Percentiles rank a stretch among this genome's conserved stretches.
These are phyloP conservation scores for Carex pumila DNA, from an alignment of 176 grass and related monocot genomes.

Conservation along the genomic window DNA sequence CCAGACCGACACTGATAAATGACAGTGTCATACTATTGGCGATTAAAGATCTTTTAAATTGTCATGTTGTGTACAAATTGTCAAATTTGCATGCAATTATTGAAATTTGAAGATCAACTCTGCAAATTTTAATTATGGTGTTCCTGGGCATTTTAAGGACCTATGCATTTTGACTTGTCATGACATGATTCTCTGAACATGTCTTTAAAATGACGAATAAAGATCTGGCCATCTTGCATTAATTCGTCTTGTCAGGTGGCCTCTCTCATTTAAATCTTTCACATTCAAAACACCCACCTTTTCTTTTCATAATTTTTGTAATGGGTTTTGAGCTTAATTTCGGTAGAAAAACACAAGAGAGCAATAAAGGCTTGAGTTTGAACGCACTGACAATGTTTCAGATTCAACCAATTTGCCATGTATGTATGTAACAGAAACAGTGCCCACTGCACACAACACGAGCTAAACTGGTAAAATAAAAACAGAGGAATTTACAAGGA, in stretches of 20 bases:
- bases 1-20: too few species aligned
- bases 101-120: neutral
- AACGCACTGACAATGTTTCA: neutral
- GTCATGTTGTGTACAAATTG: neutral
- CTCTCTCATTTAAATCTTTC: neutral
- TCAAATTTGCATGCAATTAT: neutral
- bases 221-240: constrained; percentile 1
- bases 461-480: neutral
- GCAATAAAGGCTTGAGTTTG: constrained; percentile 8
- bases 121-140: neutral
- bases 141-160: neutral
- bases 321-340: neutral
- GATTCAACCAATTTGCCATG: constrained; percentile 15
- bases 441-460: neutral
- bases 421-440: neutral
- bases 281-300: constrained; percentile 10
- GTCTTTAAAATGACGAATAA: neutral
- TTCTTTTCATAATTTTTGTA: neutral
- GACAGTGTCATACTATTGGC: too few species aligned
- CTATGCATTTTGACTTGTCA: neutral
- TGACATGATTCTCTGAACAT: neutral
- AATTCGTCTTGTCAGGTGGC: neutral
- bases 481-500: neutral
- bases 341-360: neutral
- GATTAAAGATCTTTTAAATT: neutral